Percentiles rank a stretch among this genome's conserved stretches.
These are phyloP conservation scores for Phytopythium montanum DNA, from an alignment of 352 stramenopile genomes.

Conservation along the genomic window DNA sequence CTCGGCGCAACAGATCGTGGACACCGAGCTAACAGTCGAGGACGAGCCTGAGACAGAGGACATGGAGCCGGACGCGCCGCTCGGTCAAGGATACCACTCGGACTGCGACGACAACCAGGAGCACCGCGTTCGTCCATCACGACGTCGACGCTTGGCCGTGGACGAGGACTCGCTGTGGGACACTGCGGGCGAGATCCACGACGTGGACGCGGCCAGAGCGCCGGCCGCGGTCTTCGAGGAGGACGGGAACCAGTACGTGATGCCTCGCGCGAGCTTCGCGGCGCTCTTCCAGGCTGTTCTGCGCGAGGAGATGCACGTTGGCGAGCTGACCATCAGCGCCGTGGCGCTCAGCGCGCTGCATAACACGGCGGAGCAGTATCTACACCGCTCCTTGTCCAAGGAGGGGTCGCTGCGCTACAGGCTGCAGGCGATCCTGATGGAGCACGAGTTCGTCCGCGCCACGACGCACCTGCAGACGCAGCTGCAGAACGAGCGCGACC, in stretches of 20 bases:
- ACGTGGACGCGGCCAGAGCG: conserved; percentile 10
- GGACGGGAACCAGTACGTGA: conserved; percentile 53
- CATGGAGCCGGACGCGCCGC: conserved; percentile 28
- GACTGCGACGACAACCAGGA: conserved; percentile 54
- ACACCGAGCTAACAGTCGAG: conserved; percentile 35
- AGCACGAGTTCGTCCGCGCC: conserved; percentile 30
- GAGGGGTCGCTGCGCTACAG: conserved; percentile 58
- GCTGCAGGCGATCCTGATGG: conserved; percentile 45
- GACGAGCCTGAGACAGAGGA: conserved; percentile 27
- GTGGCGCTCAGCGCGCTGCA: conserved; percentile 76
- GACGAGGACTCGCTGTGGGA: conserved; percentile 57
- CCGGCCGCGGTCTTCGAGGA: conserved; percentile 21
- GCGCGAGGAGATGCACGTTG: conserved; percentile 23
- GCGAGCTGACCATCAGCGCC: conserved; percentile 49
- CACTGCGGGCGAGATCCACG: conserved; percentile 27
- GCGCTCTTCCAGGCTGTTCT: conserved; percentile 40
- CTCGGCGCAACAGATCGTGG: conserved; percentile 38
- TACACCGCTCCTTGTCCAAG: conserved; percentile 53
- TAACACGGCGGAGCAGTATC: conserved; percentile 69
- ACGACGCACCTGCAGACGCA: conserved; percentile 33
- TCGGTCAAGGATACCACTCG: conserved; percentile 72
- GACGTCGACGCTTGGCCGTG: conserved; percentile 11
- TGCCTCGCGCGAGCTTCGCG: conserved; percentile 59
- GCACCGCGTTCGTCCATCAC: conserved; percentile 12
- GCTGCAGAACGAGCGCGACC: conserved; percentile 45